phyloP scores from a whole-genome alignment of 2,329 filamentous ascomycete species.

The Periglandula ipomoeae region DNA sequence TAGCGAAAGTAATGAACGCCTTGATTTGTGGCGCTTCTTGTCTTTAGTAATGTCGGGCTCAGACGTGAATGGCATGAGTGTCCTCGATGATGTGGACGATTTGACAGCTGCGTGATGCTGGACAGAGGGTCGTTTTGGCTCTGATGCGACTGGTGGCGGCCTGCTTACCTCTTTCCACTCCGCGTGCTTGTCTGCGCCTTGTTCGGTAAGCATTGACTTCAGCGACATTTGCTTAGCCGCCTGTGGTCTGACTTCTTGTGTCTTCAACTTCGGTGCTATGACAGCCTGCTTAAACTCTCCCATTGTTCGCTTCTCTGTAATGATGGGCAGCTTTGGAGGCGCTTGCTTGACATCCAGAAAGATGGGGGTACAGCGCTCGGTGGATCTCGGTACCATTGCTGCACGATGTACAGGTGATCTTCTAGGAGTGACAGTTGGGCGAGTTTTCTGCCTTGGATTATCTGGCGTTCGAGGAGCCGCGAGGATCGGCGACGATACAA shows the following conservation, averaged over 20 bases:
- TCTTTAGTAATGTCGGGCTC: background rate
- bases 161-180: background rate
- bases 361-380: conserved; percentile 8
- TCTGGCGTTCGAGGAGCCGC: conserved; percentile 3
- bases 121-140: background rate
- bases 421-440: background rate
- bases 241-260: background rate
- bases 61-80: background rate
- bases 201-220: background rate
- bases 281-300: conserved; percentile 8
- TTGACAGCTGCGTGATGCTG: background rate
- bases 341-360: conserved; percentile 2
- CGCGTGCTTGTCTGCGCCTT: background rate
- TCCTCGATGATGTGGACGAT: background rate
- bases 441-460: background rate
- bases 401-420: background rate
- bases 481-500: background rate
- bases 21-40: conserved; percentile 2
- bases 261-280: conserved; percentile 2
- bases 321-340: background rate
- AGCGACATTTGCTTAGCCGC: background rate
- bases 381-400: conserved; percentile 6
- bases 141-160: background rate
- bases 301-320: conserved; percentile 7
- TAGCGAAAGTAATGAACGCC: conserved; percentile 5